Base-by-base conservation (phyloP, 331 rosid genomes). In the Quercus lobata region DNA sequence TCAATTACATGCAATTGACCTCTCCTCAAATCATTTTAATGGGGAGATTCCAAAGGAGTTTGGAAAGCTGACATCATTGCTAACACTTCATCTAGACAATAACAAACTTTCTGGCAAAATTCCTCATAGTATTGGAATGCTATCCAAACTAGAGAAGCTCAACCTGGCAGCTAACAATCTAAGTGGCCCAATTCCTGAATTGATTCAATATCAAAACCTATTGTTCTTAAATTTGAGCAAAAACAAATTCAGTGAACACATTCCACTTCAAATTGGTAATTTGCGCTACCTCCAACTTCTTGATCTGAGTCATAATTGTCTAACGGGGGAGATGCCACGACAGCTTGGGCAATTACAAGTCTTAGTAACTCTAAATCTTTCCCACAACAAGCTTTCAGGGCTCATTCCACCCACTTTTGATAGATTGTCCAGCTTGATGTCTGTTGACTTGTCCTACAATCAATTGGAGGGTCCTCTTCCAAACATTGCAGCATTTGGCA, bases 401-500 rank as follows among this genome's bases (percentile, higher is more conserved):
- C 14, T 16, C 78, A 65, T 82, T 19, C 76, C 85, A 27, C 72
- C 85, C 41, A 53, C 7, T 27, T 78, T 82, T 52, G 5, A n/a
- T 5, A 30, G 25, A 25, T 74, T 77, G 21, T 24, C 73, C 19
- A 29, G 85, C 68, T 81, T 82, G 73, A 81, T 27, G 52, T 72
- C 44, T 55, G 74, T 83, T 71, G 87, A 83, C 44, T 66, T 83
- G 16, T 75, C 87, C 24, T 71, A 79, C 63, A 83, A 83, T 80
- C 72, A 76, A 61, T 83, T 83, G 56, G 78, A 62, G 76, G 84
- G 87, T 55, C 87, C 79, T 61, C 71, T 79, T 62, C 84, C 72
- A 18, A 18, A 56, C 22, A 56, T 49, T 49, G 0, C 55, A 49
- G 55, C 55, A 12, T 49, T 49, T 49, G 18, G 55, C 55, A 4